Evolutionary conservation across 1,284 basidiomycete genomes (phyloP).

Genomic region (Apiotrichum gamsii): DNA sequence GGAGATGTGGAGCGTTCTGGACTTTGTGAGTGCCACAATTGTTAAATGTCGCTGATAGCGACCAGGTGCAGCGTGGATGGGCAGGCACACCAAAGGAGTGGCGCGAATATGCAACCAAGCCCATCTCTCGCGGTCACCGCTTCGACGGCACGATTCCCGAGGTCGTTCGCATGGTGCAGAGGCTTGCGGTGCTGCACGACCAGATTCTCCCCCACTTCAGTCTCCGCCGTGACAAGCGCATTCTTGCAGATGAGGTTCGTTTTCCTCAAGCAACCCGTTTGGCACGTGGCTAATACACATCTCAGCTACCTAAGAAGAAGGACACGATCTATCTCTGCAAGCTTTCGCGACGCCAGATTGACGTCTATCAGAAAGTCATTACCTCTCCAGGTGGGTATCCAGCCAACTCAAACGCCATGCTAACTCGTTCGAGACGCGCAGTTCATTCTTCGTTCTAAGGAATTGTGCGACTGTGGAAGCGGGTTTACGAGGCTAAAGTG

Average conservation of each 20-base stretch:
- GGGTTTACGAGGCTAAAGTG: conserved; percentile 21
- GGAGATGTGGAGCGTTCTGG: conserved; percentile 51
- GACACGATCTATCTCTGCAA: conserved; percentile 52
- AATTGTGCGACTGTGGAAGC: conserved; percentile 46
- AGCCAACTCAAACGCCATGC: no score
- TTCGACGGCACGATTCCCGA: conserved; percentile 42
- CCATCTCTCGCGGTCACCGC: conserved; percentile 46
- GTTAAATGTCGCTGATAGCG: background rate
- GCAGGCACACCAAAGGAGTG: conserved; percentile 45
- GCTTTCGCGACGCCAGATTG: conserved; percentile 44
- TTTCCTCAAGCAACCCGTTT: background rate
- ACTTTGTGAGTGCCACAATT: conserved; percentile 38
- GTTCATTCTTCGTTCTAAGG: conserved; percentile 44
- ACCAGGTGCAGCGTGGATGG: conserved; percentile 36
- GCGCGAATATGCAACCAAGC: conserved; percentile 38
- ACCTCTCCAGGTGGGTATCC: no score
- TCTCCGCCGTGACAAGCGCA: conserved; percentile 48
- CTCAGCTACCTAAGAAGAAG: conserved; percentile 49
- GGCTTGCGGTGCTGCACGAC: conserved; percentile 27
- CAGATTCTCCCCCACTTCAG: conserved; percentile 50
- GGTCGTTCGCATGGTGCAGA: conserved; percentile 35
- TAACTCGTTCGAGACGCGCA: conserved; percentile 35
- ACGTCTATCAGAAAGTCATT: conserved; percentile 47
- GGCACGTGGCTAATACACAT: conserved; percentile 1
- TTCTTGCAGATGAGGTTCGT: conserved; percentile 46